phyloP scores from a whole-genome alignment of 345 rosid genomes.

The Odontarrhena argentea region DNA sequence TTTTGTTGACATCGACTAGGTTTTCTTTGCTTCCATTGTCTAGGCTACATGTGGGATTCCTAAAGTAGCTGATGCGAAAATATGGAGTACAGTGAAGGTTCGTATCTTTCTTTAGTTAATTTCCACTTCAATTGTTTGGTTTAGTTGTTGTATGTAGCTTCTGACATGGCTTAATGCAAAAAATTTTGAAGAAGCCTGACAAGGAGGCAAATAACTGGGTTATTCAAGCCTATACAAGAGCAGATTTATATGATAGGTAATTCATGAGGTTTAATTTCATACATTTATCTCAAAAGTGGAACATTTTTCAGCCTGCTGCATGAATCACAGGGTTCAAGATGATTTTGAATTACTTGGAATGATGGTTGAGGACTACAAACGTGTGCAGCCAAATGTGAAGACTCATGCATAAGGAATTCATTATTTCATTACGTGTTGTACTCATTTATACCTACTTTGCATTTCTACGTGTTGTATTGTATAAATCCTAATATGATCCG shows the following conservation, averaged over 20 bases:
- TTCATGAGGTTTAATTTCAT: constrained; percentile 10
- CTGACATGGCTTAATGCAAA: constrained; percentile 2
- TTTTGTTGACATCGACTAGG: constrained; percentile 33
- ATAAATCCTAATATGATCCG: constrained; percentile 9
- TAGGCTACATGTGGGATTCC: constrained; percentile 97
- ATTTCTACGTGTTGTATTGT: constrained; percentile 1
- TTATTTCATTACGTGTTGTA: constrained; percentile 17
- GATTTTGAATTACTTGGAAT: constrained; percentile 96
- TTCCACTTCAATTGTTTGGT: constrained; percentile 7
- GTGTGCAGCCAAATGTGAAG: constrained; percentile 83
- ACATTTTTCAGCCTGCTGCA: constrained; percentile 21
- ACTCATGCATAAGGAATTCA: constrained; percentile 72
- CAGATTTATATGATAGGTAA: constrained; percentile 94
- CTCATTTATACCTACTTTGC: constrained; percentile 8
- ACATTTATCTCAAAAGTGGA: constrained; percentile 2
- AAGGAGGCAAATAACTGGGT: constrained; percentile 97
- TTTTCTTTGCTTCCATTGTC: constrained; percentile 32
- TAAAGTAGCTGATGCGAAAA: constrained; percentile 92
- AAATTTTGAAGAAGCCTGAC: constrained; percentile 91
- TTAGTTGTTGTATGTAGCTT: constrained; percentile 28
- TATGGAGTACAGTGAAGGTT: constrained; percentile 99
- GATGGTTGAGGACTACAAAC: constrained; percentile 96
- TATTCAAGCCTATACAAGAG: constrained; percentile 95
- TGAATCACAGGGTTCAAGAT: constrained; percentile 78
- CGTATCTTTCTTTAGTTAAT: constrained; percentile 27